Percentiles rank a stretch among this genome's conserved stretches.
Evolutionary conservation across 345 rosid genomes (phyloP).

Genomic region (Salix purpurea): DNA sequence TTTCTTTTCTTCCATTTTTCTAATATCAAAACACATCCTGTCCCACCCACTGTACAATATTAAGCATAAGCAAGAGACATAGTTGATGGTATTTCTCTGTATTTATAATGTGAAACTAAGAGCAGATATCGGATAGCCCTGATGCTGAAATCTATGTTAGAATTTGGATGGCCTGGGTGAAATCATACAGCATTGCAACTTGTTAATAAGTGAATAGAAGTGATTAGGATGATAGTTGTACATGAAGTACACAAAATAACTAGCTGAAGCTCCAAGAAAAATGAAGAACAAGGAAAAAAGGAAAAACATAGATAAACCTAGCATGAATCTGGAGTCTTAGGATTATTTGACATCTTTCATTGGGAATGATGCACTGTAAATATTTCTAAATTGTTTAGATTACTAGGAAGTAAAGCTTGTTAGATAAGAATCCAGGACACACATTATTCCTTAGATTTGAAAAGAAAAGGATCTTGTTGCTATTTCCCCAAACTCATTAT

Average conservation of each 20-base stretch:
- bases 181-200: background rate
- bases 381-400: background rate
- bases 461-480: background rate
- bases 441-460: background rate
- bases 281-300: background rate
- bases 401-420: background rate
- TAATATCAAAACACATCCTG: background rate
- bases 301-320: background rate
- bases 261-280: background rate
- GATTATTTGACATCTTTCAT: background rate
- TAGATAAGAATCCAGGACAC: no score
- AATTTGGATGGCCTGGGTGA: background rate
- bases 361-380: no score
- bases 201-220: background rate
- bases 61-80: background rate
- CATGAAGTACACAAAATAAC: no score
- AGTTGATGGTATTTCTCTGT: background rate
- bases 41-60: background rate
- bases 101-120: background rate
- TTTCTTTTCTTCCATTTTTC: background rate
- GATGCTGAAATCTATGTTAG: background rate
- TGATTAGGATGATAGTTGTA: no score
- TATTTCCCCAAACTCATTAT: background rate
- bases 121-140: background rate
- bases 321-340: background rate